A percentile compares a stretch with the other conserved stretches of the same genome.
Evolutionary conservation across 192 early-diverging fungal genomes (phyloP).

Genomic region (Rhizophagus clarus): DNA sequence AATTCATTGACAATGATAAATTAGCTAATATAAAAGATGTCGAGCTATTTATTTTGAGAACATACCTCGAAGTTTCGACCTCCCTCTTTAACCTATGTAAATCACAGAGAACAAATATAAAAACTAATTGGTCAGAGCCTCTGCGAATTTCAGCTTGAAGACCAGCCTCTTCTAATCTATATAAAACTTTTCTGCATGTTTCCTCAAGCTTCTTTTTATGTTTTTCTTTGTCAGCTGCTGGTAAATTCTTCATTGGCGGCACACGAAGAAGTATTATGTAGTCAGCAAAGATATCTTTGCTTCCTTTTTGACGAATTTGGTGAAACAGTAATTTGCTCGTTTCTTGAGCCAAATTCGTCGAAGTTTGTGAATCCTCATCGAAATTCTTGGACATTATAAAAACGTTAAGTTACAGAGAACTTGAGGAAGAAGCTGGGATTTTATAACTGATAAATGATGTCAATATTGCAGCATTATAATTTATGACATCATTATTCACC

Average conservation of each 20-base stretch:
- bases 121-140: conserved; percentile 54
- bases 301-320: background rate
- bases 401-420: too few relatives aligned
- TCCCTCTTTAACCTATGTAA: conserved; percentile 53
- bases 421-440: too few relatives aligned
- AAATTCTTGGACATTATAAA: background rate
- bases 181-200: conserved; percentile 55
- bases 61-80: conserved; percentile 45
- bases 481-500: too few relatives aligned
- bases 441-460: too few relatives aligned
- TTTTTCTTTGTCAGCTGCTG: background rate
- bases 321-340: conserved; percentile 14
- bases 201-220: background rate
- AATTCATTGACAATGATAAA: conserved; percentile 21
- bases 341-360: background rate
- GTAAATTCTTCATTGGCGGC: background rate
- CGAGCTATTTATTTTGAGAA: background rate
- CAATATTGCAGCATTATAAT: too few relatives aligned
- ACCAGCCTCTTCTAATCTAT: conserved; percentile 57
- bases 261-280: conserved; percentile 6
- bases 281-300: conserved; percentile 21
- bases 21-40: background rate
- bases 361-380: background rate
- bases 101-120: conserved; percentile 72
- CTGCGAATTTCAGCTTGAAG: conserved; percentile 66